Base-by-base conservation (phyloP, 129 eudicot species). In the Lactuca saligna region DNA sequence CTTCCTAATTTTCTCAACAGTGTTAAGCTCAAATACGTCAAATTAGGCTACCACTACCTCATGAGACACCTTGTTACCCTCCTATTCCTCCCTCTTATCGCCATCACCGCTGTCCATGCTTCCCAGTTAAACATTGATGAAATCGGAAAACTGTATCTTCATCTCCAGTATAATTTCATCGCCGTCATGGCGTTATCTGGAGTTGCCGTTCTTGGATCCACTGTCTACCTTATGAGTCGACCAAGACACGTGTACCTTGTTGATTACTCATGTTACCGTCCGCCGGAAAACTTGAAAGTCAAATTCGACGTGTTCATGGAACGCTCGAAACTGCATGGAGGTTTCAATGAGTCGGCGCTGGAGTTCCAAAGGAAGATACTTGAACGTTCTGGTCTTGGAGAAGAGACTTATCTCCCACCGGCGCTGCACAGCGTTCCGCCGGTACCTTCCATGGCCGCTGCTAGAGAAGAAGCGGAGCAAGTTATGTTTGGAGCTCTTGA, bases 361-460 rank as follows among this genome's bases (percentile, higher is more conserved):
- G 85, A 77, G 51, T 87, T 87, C 61, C 95, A 87, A 42, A 63
- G 82, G n/a, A 87, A 84, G 68, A 84, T 87, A 8, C 74, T 87
- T 4, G 90, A 87, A 73, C 69, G 95, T 6, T 87, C 95, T 0
- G 95, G 95, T 2, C 79, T 87, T 1, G 95, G 95, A 3, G 95
- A 87, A 33, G 83, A 81, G 8, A 87, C 95, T 0, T 80, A 69
- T 41, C 73, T 87, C 38, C 95, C 95, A 10, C 80, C 69, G 48
- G 81, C 86, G 3, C 20, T 86, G 17, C 92, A 83, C 34, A 7
- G n/a, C 1, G 31, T 86, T 33, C 92, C 92, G 6, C 92, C 88
- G 1, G 35, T 16, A 8, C 92, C 92, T 4, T 74, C 86, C 10
- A 81, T 87, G 93, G 78, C 72, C 5, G 78, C 83, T 0, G 91